phyloP scores from a whole-genome alignment of 805 yeast genomes.

The Scheffersomyces stipitis region DNA sequence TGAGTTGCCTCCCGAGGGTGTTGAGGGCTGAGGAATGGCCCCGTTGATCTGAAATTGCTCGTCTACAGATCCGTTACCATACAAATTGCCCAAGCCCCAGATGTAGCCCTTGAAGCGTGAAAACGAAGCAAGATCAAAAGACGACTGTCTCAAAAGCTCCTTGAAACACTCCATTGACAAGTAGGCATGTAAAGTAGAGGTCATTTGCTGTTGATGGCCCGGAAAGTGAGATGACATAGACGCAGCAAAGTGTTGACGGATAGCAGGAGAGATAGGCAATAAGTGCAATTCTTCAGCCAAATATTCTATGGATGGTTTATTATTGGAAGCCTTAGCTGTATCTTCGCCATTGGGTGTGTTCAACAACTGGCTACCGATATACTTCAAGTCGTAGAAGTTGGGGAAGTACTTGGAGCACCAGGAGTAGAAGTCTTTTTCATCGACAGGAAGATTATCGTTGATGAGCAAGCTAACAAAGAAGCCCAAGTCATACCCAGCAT shows the following conservation, averaged over 20 bases:
- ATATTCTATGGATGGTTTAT: slow-evolving; percentile 54
- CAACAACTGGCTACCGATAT: slow-evolving; percentile 38
- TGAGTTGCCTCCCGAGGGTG: slow-evolving; percentile 18
- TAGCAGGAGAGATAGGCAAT: slow-evolving; percentile 56
- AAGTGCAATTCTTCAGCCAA: slow-evolving; percentile 68
- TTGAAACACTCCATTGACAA: slow-evolving; percentile 65
- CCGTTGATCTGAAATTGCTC: slow-evolving; percentile 1
- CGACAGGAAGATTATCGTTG: slow-evolving; percentile 75
- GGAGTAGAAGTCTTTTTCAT: slow-evolving; percentile 73
- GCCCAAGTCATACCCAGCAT: slow-evolving; percentile 93
- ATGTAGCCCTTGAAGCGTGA: slow-evolving; percentile 48
- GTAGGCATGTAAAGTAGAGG: slow-evolving; percentile 61
- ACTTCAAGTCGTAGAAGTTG: slow-evolving; percentile 77
- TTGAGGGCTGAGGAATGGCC: slow-evolving; percentile 16
- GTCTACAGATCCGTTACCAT: slow-evolving; percentile 8
- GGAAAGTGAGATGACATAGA: slow-evolving; percentile 13
- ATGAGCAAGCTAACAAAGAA: slow-evolving; percentile 76
- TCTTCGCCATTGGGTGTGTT: slow-evolving; percentile 10
- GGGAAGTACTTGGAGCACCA: slow-evolving; percentile 78
- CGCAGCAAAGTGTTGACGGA: slow-evolving; percentile 31
- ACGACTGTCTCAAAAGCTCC: slow-evolving; percentile 44
- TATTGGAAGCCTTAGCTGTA: slow-evolving; percentile 12
- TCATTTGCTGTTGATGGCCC: slow-evolving; percentile 29
- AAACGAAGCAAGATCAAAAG: slow-evolving; percentile 19
- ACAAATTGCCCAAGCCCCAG: slow-evolving; percentile 47